These are phyloP conservation scores for Saccharum spontaneum DNA, from an alignment of 176 grass and related monocot genomes.

Conservation along the genomic window DNA sequence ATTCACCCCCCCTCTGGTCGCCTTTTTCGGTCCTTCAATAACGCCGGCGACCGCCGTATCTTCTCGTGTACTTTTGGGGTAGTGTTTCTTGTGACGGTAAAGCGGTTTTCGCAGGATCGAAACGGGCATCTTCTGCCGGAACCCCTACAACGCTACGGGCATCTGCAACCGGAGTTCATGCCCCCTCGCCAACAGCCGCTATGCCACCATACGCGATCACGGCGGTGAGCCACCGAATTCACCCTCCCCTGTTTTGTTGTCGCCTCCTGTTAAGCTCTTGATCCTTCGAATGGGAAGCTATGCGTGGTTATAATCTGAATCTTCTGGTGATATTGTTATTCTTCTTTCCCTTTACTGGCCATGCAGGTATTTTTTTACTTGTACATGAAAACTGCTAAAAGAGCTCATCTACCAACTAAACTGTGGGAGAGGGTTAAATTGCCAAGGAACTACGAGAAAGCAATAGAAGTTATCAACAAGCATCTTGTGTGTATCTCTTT, in stretches of 20 bases:
- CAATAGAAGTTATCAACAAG: constrained; percentile 79
- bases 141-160: constrained; percentile 81
- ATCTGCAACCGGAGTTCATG: constrained; percentile 97
- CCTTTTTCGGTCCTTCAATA: too few relatives aligned
- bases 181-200: constrained; percentile 91
- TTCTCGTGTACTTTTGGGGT: too few relatives aligned
- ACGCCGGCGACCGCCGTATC: too few relatives aligned
- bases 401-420: constrained; percentile 91
- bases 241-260: not conserved
- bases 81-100: too few relatives aligned
- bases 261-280: not conserved
- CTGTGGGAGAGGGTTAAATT: constrained; percentile 93
- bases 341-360: not conserved
- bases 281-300: not conserved
- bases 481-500: constrained; percentile 59
- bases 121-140: constrained; percentile 82
- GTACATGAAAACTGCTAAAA: constrained; percentile 99
- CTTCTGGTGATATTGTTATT: not conserved
- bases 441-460: constrained; percentile 89
- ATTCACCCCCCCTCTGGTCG: too few relatives aligned
- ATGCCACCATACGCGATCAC: constrained; percentile 85
- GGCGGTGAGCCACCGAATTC: constrained; percentile 41
- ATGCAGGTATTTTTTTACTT: constrained; percentile 90
- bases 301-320: not conserved
- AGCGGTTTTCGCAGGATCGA: constrained; percentile 46